phyloP scores from a whole-genome alignment of 148 eudicot species.

The Arbutus unedo region DNA sequence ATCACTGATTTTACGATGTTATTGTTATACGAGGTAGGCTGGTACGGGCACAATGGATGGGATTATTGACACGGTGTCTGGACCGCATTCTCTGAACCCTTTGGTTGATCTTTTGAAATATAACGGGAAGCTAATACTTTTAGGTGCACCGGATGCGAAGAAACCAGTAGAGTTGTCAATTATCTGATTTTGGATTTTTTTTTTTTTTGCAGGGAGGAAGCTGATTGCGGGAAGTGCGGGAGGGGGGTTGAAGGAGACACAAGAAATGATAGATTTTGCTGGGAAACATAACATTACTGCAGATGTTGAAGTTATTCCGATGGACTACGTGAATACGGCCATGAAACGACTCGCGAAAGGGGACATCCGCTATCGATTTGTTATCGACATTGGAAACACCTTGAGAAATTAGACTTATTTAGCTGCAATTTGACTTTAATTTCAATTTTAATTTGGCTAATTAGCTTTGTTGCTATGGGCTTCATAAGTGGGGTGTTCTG shows the following conservation, averaged over 20 bases:
- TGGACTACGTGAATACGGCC: slow-evolving; percentile 14
- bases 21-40: too few relatives aligned
- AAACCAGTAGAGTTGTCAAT: too few relatives aligned
- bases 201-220: slow-evolving; percentile 1
- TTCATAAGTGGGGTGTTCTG: too few relatives aligned
- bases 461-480: background rate
- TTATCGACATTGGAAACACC: slow-evolving; percentile 13
- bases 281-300: slow-evolving; percentile 16
- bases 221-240: background rate
- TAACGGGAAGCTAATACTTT: too few relatives aligned
- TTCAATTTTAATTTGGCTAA: background rate
- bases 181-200: too few relatives aligned
- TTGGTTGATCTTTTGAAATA: too few relatives aligned
- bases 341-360: slow-evolving; percentile 8
- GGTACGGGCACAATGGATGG: too few relatives aligned
- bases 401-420: background rate
- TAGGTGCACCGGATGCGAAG: too few relatives aligned
- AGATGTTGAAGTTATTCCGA: slow-evolving; percentile 16
- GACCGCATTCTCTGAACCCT: too few relatives aligned
- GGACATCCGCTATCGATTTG: slow-evolving; percentile 11
- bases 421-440: background rate
- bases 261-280: slow-evolving; percentile 22
- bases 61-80: too few relatives aligned
- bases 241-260: slow-evolving; percentile 19
- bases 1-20: too few relatives aligned